These are phyloP conservation scores for Xylariaceae sp. DNA, from an alignment of 2,329 filamentous ascomycete species.

Conservation along the genomic window DNA sequence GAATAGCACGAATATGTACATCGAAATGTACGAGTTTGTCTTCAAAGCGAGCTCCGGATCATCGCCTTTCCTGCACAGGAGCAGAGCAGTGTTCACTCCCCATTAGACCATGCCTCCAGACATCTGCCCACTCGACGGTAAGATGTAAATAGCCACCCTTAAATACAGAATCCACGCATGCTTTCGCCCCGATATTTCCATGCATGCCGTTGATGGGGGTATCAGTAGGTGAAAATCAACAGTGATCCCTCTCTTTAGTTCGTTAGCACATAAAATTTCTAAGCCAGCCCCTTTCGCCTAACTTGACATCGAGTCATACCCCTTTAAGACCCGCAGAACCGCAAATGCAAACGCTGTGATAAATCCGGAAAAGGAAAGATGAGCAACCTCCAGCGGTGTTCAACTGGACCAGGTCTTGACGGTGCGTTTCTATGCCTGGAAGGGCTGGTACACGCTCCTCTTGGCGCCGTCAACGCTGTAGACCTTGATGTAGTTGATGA, in stretches of 20 bases:
- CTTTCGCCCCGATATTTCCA: slow-evolving; percentile 2
- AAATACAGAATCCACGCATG: slow-evolving; percentile 12
- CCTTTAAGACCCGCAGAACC: not conserved
- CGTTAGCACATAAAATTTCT: slow-evolving; percentile 11
- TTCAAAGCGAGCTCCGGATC: not conserved
- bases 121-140: slow-evolving; percentile 3
- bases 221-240: slow-evolving; percentile 9
- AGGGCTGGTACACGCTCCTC: slow-evolving; percentile 15
- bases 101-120: not conserved
- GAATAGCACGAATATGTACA: slow-evolving; percentile 18
- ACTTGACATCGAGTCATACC: not conserved
- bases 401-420: slow-evolving; percentile 1
- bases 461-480: slow-evolving; percentile 36
- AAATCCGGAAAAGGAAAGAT: slow-evolving; percentile 1
- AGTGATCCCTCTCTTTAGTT: slow-evolving; percentile 4
- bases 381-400: slow-evolving; percentile 1
- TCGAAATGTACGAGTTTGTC: slow-evolving; percentile 12
- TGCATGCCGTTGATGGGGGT: slow-evolving; percentile 3
- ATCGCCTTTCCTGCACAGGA: not conserved
- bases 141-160: slow-evolving; percentile 15
- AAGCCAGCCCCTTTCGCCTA: not conserved
- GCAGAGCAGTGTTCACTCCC: not conserved
- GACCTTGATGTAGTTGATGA: slow-evolving; percentile 65
- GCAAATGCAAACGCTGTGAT: slow-evolving; percentile 5
- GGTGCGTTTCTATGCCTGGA: slow-evolving; percentile 21